Evolutionary conservation across 768 basidiomycete genomes (phyloP), one percentile per base, ranked within the genome.

Genomic region (Lentinula guzmanii): DNA sequence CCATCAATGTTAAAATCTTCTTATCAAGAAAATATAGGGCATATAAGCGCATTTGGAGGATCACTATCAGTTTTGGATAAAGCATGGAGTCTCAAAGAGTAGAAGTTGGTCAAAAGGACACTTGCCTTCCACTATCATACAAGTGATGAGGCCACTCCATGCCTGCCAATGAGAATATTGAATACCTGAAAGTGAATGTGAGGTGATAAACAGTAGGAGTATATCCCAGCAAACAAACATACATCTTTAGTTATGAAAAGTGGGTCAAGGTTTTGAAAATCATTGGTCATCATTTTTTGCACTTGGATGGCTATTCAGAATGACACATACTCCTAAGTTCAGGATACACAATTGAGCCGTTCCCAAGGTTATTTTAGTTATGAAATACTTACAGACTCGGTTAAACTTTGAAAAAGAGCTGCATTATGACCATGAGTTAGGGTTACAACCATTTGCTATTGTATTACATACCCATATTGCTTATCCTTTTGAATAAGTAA

Each of bases 81-180:
- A 28, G 28, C 28, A 28, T 28, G 28, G 3, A 28, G 3, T 28
- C 28, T 28, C 28, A 4, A 28, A 28, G 28, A 28, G 0, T 28
- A 28, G n/a, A n/a, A n/a, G 28, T 28, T 28, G 28, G 28, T 28
- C 28, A 28, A 28, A 0, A 28, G 28, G 28, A 28, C 0, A n/a
- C 77, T 33, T 50, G 85, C 85, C 69, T 76, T 86, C 81, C 21
- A 83, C 80, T 42, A 85, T 72, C 68, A 83, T 76, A 68, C 78
- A 81, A 37, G 78, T 74, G 42, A 82, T 68, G 34, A 86, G 65
- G 6, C 84, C 84, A 1, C 83, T 83, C 76, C 80, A 82, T 21
- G 83, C 83, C 75, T 86, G 83, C 84, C 85, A 86, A 63, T 70
- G 72, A 64, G 80, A 82, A 71, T 80, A 84, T n/a, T 58, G 64